Percentiles rank a stretch among this genome's conserved stretches.
Conservation (phyloP, 2,329 filamentous ascomycete genomes). For the Ophiocordyceps camponoti-saundersi region DNA sequence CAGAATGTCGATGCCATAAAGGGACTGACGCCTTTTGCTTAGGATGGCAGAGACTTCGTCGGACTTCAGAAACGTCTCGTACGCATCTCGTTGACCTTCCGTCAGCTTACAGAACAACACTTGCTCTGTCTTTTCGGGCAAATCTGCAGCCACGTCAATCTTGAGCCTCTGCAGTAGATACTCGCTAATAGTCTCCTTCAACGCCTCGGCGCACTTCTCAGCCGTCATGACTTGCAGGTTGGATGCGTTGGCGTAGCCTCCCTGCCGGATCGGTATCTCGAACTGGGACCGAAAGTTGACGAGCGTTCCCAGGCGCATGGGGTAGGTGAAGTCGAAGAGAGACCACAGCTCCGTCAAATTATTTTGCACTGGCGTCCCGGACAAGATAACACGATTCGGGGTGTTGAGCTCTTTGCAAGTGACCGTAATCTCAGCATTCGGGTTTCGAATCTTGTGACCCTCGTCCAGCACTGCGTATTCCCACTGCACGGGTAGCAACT, state of each 20-base stretch:
- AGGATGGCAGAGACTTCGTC: conserved; percentile 76
- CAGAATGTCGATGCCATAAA: conserved; percentile 81
- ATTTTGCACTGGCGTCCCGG: conserved; percentile 95
- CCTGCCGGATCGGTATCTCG: conserved; percentile 81
- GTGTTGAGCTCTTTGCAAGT: conserved; percentile 90
- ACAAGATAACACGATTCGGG: conserved; percentile 78
- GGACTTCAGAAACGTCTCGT: conserved; percentile 65
- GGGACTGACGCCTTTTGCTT: conserved; percentile 54
- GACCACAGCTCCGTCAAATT: conserved; percentile 93
- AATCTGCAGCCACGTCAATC: conserved; percentile 78
- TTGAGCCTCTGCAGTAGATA: conserved; percentile 89
- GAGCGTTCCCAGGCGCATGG: conserved; percentile 83
- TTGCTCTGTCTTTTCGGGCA: conserved; percentile 91
- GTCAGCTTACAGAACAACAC: conserved; percentile 93
- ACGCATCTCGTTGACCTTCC: conserved; percentile 55
- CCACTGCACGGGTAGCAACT: conserved; percentile 74
- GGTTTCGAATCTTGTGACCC: conserved; percentile 95
- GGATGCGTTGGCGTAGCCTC: conserved; percentile 88
- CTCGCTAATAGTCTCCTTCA: conserved; percentile 86
- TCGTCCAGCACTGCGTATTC: conserved; percentile 89
- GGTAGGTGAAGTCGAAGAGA: conserved; percentile 92
- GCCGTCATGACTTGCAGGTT: conserved; percentile 91
- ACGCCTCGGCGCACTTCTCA: conserved; percentile 78
- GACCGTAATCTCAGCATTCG: conserved; percentile 85
- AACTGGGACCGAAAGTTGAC: conserved; percentile 85